phyloP scores from a whole-genome alignment of 352 stramenopile genomes.

The Globisporangium apiculatum region DNA sequence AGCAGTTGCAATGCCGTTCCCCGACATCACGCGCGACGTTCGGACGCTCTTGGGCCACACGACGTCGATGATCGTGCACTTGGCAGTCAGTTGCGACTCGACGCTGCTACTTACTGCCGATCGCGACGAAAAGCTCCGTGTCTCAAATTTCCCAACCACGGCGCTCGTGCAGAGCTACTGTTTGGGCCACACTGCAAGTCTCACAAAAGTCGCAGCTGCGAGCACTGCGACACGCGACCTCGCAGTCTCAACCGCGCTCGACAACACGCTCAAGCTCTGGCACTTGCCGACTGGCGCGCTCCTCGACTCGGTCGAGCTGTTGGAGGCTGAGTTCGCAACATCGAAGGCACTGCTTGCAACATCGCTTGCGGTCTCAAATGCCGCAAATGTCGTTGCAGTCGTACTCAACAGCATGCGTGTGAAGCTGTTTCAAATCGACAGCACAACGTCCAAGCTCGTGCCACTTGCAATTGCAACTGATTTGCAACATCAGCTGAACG shows the following conservation, averaged over 20 bases:
- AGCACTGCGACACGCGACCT: conserved; percentile 38
- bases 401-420: conserved; percentile 41
- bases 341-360: conserved; percentile 46
- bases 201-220: conserved; percentile 44
- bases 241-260: conserved; percentile 65
- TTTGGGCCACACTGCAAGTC: conserved; percentile 61
- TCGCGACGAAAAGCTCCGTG: conserved; percentile 81
- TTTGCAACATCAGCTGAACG: conserved; percentile 26
- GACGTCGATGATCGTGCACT: conserved; percentile 81
- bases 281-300: conserved; percentile 36
- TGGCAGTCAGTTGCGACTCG: conserved; percentile 47
- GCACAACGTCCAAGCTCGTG: conserved; percentile 12
- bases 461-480: conserved; percentile 19
- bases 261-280: conserved; percentile 83
- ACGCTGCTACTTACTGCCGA: conserved; percentile 66
- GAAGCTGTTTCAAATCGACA: conserved; percentile 48
- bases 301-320: conserved; percentile 43
- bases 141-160: conserved; percentile 71
- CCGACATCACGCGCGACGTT: conserved; percentile 48
- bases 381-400: conserved; percentile 48
- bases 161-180: conserved; percentile 79
- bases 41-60: conserved; percentile 80
- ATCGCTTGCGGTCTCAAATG: conserved; percentile 47
- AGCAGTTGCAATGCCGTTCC: conserved; percentile 71
- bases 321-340: conserved; percentile 21